Percentiles rank a stretch among this genome's conserved stretches.
These are phyloP conservation scores for Ceratocystis lukuohia DNA, from an alignment of 2,329 filamentous ascomycete genomes.

Conservation along the genomic window DNA sequence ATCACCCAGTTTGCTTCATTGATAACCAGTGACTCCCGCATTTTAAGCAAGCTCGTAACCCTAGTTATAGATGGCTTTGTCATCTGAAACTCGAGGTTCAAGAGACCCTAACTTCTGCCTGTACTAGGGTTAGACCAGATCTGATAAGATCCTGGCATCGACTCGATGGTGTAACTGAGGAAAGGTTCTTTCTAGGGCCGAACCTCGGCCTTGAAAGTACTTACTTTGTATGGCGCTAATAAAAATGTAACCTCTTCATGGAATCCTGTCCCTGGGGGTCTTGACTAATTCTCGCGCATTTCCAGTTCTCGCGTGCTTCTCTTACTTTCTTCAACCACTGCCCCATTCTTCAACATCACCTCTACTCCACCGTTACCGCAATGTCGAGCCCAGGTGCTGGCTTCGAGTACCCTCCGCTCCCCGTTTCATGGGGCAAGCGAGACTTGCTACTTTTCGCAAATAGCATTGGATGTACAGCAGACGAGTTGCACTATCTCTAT, in stretches of 20 bases:
- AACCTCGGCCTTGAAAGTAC: not conserved
- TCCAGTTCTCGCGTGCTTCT: not conserved
- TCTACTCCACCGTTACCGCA: not conserved
- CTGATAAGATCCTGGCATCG: not conserved
- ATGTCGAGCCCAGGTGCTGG: constrained; percentile 45
- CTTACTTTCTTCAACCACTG: not conserved
- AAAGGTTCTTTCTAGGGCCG: not conserved
- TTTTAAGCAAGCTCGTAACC: no score
- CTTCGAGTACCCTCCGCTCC: constrained; percentile 63
- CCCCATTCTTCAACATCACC: not conserved
- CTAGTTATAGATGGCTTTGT: no score
- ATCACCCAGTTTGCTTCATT: not conserved
- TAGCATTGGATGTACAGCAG: constrained; percentile 70
- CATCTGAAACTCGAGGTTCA: not conserved
- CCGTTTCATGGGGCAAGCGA: constrained; percentile 75
- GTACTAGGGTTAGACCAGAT: not conserved
- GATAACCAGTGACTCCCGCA: not conserved
- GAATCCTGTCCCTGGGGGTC: not conserved
- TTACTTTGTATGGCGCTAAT: not conserved
- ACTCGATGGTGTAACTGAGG: not conserved
- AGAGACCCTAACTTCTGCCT: not conserved
- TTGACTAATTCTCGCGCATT: not conserved
- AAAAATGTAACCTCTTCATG: not conserved
- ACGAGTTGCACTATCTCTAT: constrained; percentile 88
- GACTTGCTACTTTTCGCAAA: constrained; percentile 82